Evolutionary conservation across 768 basidiomycete species (phyloP), one percentile per base, ranked within the genome.

Genomic region (Crepidotus variabilis): DNA sequence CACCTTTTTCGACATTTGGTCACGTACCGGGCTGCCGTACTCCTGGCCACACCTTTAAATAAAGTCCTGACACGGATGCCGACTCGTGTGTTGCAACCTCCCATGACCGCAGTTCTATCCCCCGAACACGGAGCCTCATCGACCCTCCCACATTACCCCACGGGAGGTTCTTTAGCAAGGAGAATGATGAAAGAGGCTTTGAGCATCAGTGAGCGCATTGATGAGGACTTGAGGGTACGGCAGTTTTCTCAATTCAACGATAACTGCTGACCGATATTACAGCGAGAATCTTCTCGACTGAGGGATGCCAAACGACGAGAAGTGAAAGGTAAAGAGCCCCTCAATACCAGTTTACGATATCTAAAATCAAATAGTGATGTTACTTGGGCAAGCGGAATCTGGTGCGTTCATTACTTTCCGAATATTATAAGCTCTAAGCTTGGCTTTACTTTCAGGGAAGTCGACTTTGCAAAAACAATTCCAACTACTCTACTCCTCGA

Each of bases 401-500:
- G 80, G 80, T 73, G 63, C 49, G 65, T 21, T 48, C 3, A 2
- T 22, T 24, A 18, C 48, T 48, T 14, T 22, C n/a, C 24, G 5
- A 16, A 47, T 8, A 23, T 2, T 34, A 32, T 21, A 32, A 24
- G 34, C 22, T 36, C 18, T 47, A 18, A 20, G 33, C 36, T n/a
- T 47, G 28, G 20, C 33, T 24, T 36, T 14, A 14, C n/a, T 39
- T 7, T 47, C 51, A 72, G 89, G 89, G 35, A 93, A 93, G 70
- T 90, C 89, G 1, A 92, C 91, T 2, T 77, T 92, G 11, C 88
- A 87, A 65, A 92, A 92, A 65, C 90, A 92, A 68, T 90, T 92
- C 64, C 89, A 92, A 65, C 77, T 92, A 0, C 87, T 85, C 71
- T 90, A 91, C 63, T 85, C 89, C 7, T 84, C 87, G 2, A 77